These are phyloP conservation scores for Blastosporella zonata DNA, from an alignment of 1,284 basidiomycete genomes.

Conservation along the genomic window DNA sequence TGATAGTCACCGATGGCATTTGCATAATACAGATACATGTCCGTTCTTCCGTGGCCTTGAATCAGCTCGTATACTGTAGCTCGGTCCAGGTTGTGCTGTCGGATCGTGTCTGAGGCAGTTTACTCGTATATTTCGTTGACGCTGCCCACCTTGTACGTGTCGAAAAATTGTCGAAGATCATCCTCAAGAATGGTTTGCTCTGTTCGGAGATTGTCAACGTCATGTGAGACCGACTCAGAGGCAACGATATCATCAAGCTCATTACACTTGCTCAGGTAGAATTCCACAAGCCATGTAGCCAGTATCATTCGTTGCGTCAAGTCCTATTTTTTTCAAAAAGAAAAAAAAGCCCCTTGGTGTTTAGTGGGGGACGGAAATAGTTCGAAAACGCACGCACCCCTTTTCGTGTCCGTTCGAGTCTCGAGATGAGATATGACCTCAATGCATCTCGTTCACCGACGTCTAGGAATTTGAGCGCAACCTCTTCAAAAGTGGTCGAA, in stretches of 20 bases:
- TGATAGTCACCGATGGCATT: slow-evolving; percentile 78
- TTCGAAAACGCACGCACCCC: slow-evolving; percentile 49
- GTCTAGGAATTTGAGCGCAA: slow-evolving; percentile 89
- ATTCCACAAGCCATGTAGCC: slow-evolving; percentile 97
- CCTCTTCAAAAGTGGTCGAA: slow-evolving; percentile 89
- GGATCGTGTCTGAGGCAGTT: slow-evolving; percentile 4
- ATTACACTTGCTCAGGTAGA: slow-evolving; percentile 95
- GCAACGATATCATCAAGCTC: slow-evolving; percentile 90
- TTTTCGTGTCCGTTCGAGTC: slow-evolving; percentile 80
- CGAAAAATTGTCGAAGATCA: slow-evolving; percentile 88
- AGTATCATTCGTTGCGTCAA: slow-evolving; percentile 95
- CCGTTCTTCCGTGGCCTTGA: slow-evolving; percentile 87
- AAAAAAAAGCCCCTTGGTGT: too few relatives aligned
- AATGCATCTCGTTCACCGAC: slow-evolving; percentile 90
- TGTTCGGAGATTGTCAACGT: slow-evolving; percentile 82
- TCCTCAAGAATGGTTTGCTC: slow-evolving; percentile 89
- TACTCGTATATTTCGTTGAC: background rate
- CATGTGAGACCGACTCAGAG: slow-evolving; percentile 80
- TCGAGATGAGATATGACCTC: slow-evolving; percentile 85
- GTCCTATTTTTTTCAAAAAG: slow-evolving; percentile 73
- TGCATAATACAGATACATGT: slow-evolving; percentile 92
- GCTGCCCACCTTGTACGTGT: slow-evolving; percentile 77
- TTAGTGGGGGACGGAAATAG: background rate
- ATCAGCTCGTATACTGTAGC: slow-evolving; percentile 91
- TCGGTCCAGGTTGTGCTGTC: slow-evolving; percentile 77